These are phyloP conservation scores for Pleurotus ostreatus DNA, from an alignment of 768 basidiomycete species.

Conservation along the genomic window DNA sequence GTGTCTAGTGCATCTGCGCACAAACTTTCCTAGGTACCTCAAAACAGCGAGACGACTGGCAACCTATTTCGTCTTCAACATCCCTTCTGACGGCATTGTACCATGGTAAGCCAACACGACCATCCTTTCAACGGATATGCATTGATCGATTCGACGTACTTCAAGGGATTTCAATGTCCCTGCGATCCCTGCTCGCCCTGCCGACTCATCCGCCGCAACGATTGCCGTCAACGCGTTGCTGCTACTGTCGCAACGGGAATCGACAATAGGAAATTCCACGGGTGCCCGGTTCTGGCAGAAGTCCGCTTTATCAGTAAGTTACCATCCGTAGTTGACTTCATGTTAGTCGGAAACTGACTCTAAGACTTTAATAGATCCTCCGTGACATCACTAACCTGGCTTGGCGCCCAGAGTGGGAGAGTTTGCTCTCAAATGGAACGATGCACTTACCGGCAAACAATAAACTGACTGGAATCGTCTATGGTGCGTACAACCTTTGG, in stretches of 20 bases:
- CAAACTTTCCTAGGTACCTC: slow-evolving; percentile 46
- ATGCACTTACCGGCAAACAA: slow-evolving; percentile 55
- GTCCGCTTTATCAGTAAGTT: slow-evolving; percentile 44
- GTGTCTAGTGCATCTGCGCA: slow-evolving; percentile 53
- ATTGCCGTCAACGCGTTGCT: slow-evolving; percentile 59
- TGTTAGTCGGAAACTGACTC: background rate
- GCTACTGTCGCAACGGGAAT: slow-evolving; percentile 45
- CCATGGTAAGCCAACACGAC: slow-evolving; percentile 46
- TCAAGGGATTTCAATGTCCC: slow-evolving; percentile 71
- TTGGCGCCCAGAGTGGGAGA: slow-evolving; percentile 61
- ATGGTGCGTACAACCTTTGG: slow-evolving; percentile 29
- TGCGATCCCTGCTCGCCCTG: slow-evolving; percentile 45
- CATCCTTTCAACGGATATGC: background rate
- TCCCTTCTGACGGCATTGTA: slow-evolving; percentile 60
- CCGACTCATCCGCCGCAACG: slow-evolving; percentile 69
- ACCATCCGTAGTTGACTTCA: background rate
- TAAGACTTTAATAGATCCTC: slow-evolving; percentile 32
- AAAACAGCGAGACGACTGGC: slow-evolving; percentile 56
- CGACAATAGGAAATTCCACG: slow-evolving; percentile 21
- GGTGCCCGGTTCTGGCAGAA: slow-evolving; percentile 37
- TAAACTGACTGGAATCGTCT: slow-evolving; percentile 57
- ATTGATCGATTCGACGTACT: background rate
- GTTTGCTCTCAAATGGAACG: slow-evolving; percentile 62
- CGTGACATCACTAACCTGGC: slow-evolving; percentile 44
- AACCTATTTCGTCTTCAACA: slow-evolving; percentile 50